Base-by-base conservation (phyloP, 2,329 filamentous ascomycete genomes). In the Celoporthe dispersa region DNA sequence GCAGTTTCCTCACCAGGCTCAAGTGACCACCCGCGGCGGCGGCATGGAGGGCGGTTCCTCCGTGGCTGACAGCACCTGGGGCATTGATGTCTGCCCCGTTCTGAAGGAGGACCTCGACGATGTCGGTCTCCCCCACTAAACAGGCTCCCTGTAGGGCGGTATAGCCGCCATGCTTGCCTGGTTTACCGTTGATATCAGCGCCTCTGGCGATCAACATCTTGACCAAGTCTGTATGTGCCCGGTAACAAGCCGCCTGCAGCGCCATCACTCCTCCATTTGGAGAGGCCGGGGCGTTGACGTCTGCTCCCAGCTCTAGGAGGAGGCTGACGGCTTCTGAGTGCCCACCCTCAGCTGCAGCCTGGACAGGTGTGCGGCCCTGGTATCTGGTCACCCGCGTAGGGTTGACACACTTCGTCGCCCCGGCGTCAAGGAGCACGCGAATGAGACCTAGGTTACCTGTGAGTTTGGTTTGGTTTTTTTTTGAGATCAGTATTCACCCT, bases 351-450 rank as follows among this genome's bases (percentile, higher is more conserved):
- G 77, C 76, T 9, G 80, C 81, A 71, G 73, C 77, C 78, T 75
- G 85, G 76, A 79, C 80, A 71, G 74, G 82, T 75, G 71, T 85
- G 73, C 74, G 79, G 71, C 71, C 80, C 57, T 75, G 75, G 64
- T 79, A 80, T 75, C 71, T 79, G 31, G 71, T 66, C 73, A 64
- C 74, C 70, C 72, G 76, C 73, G 67, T 75, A 65, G 72, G 75
- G n/a, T 81, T 76, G 1, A 81, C 67, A 31, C 22, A 55, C 1
- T 25, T 22, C 1, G 28, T 57, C 77, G 73, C 78, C 0, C 79
- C 78, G 1, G 72, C 68, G 31, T 69, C 65, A 1, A 83, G 71
- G 4, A 82, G 68, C 0, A 73, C 68, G 4, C 72, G 65, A 7
- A 78, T 75, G 5, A 81, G 67, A 0, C 72, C 69, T 0, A 73